A percentile compares a stretch with the other conserved stretches of the same genome.
Conservation (phyloP, 1,284 basidiomycete genomes). For the Cryptococcus deneoformans region DNA sequence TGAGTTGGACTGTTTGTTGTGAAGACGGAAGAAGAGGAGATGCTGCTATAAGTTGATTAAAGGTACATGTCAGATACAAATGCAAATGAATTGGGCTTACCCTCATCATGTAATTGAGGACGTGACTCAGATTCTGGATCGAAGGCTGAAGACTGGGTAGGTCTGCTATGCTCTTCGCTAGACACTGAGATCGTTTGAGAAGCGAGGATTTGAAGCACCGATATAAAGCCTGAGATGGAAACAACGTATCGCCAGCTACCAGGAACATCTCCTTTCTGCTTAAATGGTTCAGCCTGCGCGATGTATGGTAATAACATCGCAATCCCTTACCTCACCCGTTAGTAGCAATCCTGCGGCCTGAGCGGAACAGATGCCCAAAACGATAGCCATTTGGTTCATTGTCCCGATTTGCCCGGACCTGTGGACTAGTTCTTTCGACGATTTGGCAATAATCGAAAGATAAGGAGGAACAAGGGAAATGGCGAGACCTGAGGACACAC, state of each 20-base stretch:
- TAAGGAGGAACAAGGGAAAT: constrained; percentile 84
- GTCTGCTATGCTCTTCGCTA: not conserved
- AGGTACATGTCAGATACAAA: not conserved
- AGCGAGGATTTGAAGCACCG: constrained; percentile 59
- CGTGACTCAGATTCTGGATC: not conserved
- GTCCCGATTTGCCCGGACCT: constrained; percentile 58
- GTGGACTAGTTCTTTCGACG: constrained; percentile 31
- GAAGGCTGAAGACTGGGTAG: not conserved
- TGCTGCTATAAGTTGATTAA: not conserved
- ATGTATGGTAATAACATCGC: constrained; percentile 48
- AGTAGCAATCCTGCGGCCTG: constrained; percentile 54
- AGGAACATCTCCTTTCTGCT: constrained; percentile 39
- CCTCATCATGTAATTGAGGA: constrained; percentile 3
- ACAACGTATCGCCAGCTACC: constrained; percentile 70
- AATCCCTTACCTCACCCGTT: constrained; percentile 39
- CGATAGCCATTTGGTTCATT: constrained; percentile 82
- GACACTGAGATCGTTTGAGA: constrained; percentile 3
- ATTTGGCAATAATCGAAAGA: constrained; percentile 74
- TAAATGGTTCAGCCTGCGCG: constrained; percentile 44
- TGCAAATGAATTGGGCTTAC: not conserved
- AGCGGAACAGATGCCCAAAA: constrained; percentile 75
- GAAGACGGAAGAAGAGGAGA: not conserved
- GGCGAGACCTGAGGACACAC: constrained; percentile 75
- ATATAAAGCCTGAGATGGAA: constrained; percentile 61
- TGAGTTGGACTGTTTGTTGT: constrained; percentile 16